A percentile compares a stretch with the other conserved stretches of the same genome.
Conservation (phyloP, 495 filamentous ascomycete genomes). For the Hypoxylon cercidicola region DNA sequence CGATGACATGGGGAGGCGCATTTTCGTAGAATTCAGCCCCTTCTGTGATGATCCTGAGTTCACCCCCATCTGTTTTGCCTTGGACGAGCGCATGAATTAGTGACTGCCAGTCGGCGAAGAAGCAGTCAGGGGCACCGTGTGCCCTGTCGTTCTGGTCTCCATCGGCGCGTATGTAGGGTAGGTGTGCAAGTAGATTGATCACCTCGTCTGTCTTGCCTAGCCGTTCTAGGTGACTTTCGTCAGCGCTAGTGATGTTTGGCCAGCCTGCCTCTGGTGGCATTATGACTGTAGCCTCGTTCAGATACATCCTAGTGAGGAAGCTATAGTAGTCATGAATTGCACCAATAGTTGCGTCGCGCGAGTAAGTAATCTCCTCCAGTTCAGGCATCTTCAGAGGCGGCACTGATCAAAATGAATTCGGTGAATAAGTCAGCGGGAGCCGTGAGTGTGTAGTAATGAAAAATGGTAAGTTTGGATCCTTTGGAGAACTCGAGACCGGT, state of each 20-base stretch:
- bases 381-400: constrained; percentile 18
- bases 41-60: constrained; percentile 13
- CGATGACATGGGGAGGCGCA: constrained; percentile 25
- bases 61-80: neutral
- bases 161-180: constrained; percentile 36
- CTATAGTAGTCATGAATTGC: constrained; percentile 39
- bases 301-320: constrained; percentile 43
- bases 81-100: neutral
- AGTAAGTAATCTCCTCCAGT: constrained; percentile 32
- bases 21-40: constrained; percentile 3
- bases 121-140: constrained; percentile 8
- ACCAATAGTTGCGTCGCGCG: constrained; percentile 27
- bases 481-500: too few relatives aligned
- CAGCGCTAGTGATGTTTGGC: constrained; percentile 36
- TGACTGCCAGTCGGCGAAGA: constrained; percentile 31
- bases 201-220: constrained; percentile 40
- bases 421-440: too few relatives aligned
- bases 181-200: constrained; percentile 35
- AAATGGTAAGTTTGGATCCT: too few relatives aligned
- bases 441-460: too few relatives aligned
- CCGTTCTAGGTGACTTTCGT: constrained; percentile 11
- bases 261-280: constrained; percentile 41
- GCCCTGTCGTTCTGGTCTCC: constrained; percentile 4
- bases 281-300: constrained; percentile 28
- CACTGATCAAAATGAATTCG: too few relatives aligned